Percentiles rank a stretch among this genome's conserved stretches.
These are phyloP conservation scores for Boletus holoroseus DNA, from an alignment of 1,284 basidiomycete genomes.

Conservation along the genomic window DNA sequence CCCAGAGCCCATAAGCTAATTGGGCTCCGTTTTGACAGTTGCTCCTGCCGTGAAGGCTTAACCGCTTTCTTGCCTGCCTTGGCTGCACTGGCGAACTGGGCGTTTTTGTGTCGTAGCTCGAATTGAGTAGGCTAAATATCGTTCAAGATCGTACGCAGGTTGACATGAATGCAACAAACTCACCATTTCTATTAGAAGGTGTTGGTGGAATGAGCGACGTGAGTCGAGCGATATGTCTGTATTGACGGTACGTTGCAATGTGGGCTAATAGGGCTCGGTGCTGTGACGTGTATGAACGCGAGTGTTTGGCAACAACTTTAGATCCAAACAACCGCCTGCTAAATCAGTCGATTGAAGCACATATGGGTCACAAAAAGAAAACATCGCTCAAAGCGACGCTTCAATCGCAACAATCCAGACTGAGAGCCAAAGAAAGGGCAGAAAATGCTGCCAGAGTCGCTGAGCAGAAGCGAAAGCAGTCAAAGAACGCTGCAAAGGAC, in stretches of 20 bases:
- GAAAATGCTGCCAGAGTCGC: conserved; percentile 47
- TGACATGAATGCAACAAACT: conserved; percentile 2
- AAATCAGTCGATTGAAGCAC: background rate
- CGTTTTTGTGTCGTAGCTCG: conserved; percentile 73
- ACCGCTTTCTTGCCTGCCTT: conserved; percentile 68
- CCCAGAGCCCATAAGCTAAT: conserved; percentile 67
- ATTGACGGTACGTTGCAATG: background rate
- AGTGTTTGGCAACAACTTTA: conserved; percentile 33
- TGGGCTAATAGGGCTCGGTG: background rate
- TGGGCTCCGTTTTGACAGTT: conserved; percentile 63
- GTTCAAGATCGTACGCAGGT: background rate
- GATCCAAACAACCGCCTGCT: conserved; percentile 34
- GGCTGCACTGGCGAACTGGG: conserved; percentile 67
- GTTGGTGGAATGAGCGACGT: conserved; percentile 16
- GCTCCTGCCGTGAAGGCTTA: conserved; percentile 65
- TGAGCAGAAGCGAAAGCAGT: conserved; percentile 43
- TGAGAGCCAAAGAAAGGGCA: conserved; percentile 53
- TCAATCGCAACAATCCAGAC: conserved; percentile 59
- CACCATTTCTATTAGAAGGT: conserved; percentile 17
- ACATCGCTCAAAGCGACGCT: conserved; percentile 55
- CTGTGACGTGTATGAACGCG: conserved; percentile 25
- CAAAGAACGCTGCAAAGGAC: conserved; percentile 26
- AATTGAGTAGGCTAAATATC: conserved; percentile 57
- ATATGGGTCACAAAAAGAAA: conserved; percentile 48
- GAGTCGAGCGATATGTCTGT: background rate